A percentile compares a stretch with the other conserved stretches of the same genome.
These are phyloP conservation scores for Tetradesmus lagerheimii DNA, from an alignment of 139 green algal species.

Conservation along the genomic window DNA sequence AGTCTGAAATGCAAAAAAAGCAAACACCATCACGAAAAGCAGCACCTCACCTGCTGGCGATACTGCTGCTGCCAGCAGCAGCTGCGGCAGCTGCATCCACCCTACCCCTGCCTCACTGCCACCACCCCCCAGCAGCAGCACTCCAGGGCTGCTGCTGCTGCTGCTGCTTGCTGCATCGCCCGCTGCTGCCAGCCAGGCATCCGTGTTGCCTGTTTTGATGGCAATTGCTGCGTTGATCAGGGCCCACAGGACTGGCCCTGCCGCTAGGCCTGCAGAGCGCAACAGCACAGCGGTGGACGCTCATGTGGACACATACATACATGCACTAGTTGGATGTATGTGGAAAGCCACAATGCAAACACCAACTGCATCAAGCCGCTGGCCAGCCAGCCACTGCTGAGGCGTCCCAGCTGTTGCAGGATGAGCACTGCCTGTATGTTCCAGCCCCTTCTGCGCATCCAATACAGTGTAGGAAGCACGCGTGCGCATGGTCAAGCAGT, in stretches of 20 bases:
- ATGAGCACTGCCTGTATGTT: no score
- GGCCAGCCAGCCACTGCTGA: no score
- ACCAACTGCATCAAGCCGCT: no score
- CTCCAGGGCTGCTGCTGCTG: neutral
- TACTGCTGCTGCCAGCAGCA: slow-evolving; percentile 29
- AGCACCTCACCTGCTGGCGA: slow-evolving; percentile 23
- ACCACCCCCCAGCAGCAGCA: slow-evolving; percentile 5
- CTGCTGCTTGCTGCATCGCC: neutral
- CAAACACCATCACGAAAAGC: no score
- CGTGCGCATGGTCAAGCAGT: no score
- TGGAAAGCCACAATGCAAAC: no score
- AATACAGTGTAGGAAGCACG: no score
- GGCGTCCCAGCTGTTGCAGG: no score
- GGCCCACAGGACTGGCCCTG: slow-evolving; percentile 20
- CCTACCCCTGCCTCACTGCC: neutral
- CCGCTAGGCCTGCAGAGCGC: slow-evolving; percentile 2
- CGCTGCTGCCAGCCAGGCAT: neutral
- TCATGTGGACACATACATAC: no score
- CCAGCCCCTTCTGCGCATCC: no score
- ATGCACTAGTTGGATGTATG: no score
- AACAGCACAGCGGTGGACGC: neutral
- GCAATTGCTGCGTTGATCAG: slow-evolving; percentile 23
- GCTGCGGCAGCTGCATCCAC: neutral
- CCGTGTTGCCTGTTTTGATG: slow-evolving; percentile 18
- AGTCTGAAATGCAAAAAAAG: no score